These are phyloP conservation scores for Arabidopsis lyrata DNA, from an alignment of 441 rosid genomes.

Conservation along the genomic window DNA sequence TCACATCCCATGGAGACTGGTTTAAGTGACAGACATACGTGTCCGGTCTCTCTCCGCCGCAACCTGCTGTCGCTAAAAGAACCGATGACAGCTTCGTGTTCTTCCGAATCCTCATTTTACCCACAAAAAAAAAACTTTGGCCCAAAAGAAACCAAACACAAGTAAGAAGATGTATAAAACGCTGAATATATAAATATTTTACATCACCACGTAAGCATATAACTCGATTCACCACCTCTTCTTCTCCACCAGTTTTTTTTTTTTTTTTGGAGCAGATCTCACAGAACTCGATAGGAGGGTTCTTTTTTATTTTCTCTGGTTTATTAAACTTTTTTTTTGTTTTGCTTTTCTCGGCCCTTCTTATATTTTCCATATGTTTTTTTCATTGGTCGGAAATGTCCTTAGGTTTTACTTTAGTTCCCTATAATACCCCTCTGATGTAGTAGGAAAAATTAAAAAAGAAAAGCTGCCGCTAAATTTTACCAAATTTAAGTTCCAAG, in stretches of 20 bases:
- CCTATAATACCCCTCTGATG: conserved; percentile 7
- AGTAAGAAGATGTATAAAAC: conserved; percentile 20
- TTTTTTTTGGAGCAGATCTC: conserved; percentile 71
- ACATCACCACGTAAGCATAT: conserved; percentile 39
- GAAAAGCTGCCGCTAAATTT: conserved; percentile 54
- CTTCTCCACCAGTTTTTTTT: conserved; percentile 24
- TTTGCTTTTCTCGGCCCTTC: conserved; percentile 69
- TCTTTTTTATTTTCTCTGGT: conserved; percentile 38
- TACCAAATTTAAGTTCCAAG: conserved; percentile 35
- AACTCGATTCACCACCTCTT: conserved; percentile 39
- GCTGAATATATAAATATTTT: conserved; percentile 29
- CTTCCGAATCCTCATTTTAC: conserved; percentile 92
- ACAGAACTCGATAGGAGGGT: conserved; percentile 71
- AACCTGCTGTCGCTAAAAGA: conserved; percentile 51
- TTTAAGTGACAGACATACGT: conserved; percentile 81
- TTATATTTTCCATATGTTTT: conserved; percentile 52
- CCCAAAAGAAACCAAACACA: background rate
- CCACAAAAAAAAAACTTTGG: background rate
- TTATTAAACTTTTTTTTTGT: conserved; percentile 50
- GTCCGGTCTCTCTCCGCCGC: conserved; percentile 46
- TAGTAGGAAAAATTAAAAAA: conserved; percentile 2
- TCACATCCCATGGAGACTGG: conserved; percentile 99
- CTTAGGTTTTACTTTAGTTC: conserved; percentile 23
- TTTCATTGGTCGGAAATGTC: conserved; percentile 19
- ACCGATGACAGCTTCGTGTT: conserved; percentile 68